These are phyloP conservation scores for Eragrostis nindensis DNA, from an alignment of 176 grass and related monocot genomes.

Conservation along the genomic window DNA sequence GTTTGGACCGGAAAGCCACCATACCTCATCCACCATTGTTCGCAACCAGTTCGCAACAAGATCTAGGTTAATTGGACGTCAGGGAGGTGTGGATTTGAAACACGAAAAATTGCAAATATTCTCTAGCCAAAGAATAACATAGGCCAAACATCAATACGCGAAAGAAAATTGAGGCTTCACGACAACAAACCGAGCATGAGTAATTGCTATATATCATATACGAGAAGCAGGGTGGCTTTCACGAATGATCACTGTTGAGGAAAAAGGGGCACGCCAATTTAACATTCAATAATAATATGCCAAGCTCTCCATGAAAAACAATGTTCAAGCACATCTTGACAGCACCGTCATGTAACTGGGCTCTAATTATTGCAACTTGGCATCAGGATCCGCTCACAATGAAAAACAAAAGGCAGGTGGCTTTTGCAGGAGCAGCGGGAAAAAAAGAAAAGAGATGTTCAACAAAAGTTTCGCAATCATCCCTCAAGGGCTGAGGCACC, in stretches of 20 bases:
- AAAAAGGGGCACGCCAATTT: neutral
- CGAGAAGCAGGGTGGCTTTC: neutral
- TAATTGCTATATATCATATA: neutral
- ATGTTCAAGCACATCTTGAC: slow-evolving; percentile 4
- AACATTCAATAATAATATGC: slow-evolving; percentile 9
- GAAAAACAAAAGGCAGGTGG: slow-evolving; percentile 19
- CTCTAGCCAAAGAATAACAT: no score
- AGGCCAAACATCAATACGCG: no score
- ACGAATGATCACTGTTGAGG: neutral
- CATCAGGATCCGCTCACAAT: slow-evolving; percentile 9
- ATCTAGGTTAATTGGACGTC: no score
- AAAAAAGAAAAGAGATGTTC: neutral
- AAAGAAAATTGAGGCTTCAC: neutral
- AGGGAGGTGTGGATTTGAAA: no score
- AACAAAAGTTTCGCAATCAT: slow-evolving; percentile 39
- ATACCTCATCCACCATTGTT: no score
- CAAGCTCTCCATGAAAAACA: neutral
- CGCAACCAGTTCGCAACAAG: no score
- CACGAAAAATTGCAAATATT: no score
- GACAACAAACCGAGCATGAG: neutral
- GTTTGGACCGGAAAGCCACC: no score
- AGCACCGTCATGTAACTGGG: slow-evolving; percentile 23
- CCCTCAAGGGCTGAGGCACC: slow-evolving; percentile 89
- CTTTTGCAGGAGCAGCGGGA: neutral
- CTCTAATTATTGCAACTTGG: slow-evolving; percentile 40